A percentile compares a stretch with the other conserved stretches of the same genome.
Conservation (phyloP, 1,284 basidiomycete genomes). For the Coniferiporia sulphurascens region DNA sequence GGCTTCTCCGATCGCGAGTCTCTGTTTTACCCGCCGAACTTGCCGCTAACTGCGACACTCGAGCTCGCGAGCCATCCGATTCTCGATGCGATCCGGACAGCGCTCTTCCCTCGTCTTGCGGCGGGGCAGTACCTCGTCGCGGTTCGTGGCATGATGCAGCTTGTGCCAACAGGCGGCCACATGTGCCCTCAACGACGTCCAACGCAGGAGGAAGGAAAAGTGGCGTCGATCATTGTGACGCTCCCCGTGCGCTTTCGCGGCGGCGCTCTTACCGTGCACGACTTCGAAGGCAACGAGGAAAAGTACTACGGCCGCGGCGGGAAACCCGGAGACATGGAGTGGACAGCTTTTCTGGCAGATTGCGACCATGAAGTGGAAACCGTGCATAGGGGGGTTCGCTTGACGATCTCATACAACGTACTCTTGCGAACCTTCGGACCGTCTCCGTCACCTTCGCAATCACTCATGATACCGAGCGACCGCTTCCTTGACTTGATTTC, state of each 20-base stretch:
- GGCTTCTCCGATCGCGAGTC: conserved; percentile 57
- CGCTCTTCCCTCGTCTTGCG: conserved; percentile 64
- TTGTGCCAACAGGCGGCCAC: conserved; percentile 55
- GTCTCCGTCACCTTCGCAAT: conserved; percentile 45
- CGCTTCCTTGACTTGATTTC: conserved; percentile 64
- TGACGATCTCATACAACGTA: conserved; percentile 66
- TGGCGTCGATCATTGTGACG: conserved; percentile 67
- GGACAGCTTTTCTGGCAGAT: conserved; percentile 68
- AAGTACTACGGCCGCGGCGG: conserved; percentile 57
- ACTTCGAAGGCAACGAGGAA: conserved; percentile 54
- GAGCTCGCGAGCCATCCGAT: conserved; percentile 77
- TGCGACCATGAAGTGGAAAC: conserved; percentile 70
- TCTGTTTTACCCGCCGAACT: conserved; percentile 65
- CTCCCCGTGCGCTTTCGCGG: conserved; percentile 70
- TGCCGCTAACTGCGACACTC: conserved; percentile 68
- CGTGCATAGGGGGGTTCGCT: conserved; percentile 62
- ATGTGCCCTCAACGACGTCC: conserved; percentile 50
- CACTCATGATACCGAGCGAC: conserved; percentile 67
- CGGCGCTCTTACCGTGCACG: conserved; percentile 55
- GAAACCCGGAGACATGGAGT: conserved; percentile 62
- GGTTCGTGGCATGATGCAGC: conserved; percentile 62
- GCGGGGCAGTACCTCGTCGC: conserved; percentile 65
- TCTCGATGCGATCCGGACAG: conserved; percentile 64
- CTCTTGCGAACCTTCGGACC: conserved; percentile 64
- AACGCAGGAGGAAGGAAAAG: conserved; percentile 55